Evolutionary conservation across 371 early-diverging fungal species (phyloP), one percentile per base, ranked within the genome.

Genomic region (Mortierella sp.): DNA sequence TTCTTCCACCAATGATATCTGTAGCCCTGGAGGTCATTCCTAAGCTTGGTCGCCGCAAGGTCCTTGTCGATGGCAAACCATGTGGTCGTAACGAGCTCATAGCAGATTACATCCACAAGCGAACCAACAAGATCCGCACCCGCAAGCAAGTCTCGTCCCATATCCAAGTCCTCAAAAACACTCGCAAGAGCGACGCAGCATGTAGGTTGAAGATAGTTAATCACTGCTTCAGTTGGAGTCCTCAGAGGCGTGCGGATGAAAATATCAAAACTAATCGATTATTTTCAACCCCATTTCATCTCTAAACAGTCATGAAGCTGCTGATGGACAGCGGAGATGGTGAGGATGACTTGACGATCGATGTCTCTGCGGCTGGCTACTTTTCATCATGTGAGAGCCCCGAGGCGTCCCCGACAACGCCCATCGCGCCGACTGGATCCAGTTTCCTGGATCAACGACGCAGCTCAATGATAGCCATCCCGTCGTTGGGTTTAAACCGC

Each of bases 61-160:
- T 89, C 11, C 83, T 89, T n/a, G 89, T 91, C 44, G 88, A 87
- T 70, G 90, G 90, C 40, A 92, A 93, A 76, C 91, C 93, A 9
- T 90, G 91, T 67, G 92, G 92, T 29, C 89, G 94, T 16, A 94
- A 94, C 84, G 94, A 94, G 76, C 77, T 94, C 50, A 93, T 94
- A 67, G 93, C 94, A 5, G 93, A 93, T 63, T 94, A 88, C 66
- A 94, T 94, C 29, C 91, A 85, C 63, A 91, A 90, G 70, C 91
- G 91, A 48, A 94, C 94, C 9, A 81, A 85, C 71, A 91, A 90
- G 64, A 85, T 88, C 26, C 87, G 94, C 13, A 91, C 94, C 24
- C 88, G 93, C 66, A 94, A 94, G 77, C 94, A 94, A 81, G 94
- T 94, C 13, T 94, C 94, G 2, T 94, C 94, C 22, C 94, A 94